Percentiles rank a stretch among this genome's conserved stretches.
Evolutionary conservation across 2,329 filamentous ascomycete species (phyloP).

Genomic region (Penicillium sp.): DNA sequence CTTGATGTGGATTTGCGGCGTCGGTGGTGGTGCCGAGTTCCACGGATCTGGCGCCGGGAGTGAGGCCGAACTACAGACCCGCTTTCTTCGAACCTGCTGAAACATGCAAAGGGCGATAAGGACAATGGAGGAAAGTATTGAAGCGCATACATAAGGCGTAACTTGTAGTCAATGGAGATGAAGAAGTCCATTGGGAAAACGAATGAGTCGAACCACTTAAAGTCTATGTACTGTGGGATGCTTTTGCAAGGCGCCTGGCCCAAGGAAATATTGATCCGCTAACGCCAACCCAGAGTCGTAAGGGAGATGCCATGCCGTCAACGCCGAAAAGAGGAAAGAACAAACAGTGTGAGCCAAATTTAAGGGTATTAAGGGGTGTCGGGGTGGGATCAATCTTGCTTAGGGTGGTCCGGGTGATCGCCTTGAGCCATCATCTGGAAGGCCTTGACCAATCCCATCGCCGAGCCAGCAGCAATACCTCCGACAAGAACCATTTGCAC

Average conservation of each 20-base stretch:
- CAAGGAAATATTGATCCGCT: not conserved
- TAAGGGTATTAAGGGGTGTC: not conserved
- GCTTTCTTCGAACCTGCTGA: not conserved
- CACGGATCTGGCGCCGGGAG: not conserved
- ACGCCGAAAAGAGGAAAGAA: constrained; percentile 2
- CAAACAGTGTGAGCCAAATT: not conserved
- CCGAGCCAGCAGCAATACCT: constrained; percentile 39
- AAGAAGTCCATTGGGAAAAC: not conserved
- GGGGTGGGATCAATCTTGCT: constrained; percentile 1
- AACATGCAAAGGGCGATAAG: not conserved
- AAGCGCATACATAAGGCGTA: not conserved
- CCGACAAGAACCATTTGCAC: constrained; percentile 43
- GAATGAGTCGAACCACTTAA: not conserved
- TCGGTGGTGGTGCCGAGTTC: not conserved
- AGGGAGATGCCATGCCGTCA: constrained; percentile 6
- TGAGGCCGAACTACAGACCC: not conserved
- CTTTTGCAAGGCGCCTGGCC: not conserved
- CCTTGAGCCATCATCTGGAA: constrained; percentile 34
- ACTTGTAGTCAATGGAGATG: not conserved
- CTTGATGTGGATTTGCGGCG: not conserved
- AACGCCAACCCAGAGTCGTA: not conserved
- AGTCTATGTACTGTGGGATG: not conserved
- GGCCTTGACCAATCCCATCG: constrained; percentile 41
- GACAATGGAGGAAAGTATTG: not conserved
- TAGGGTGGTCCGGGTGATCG: constrained; percentile 10